Evolutionary conservation across 2,329 filamentous ascomycete species (phyloP).

Genomic region (Trichoderma sp.): DNA sequence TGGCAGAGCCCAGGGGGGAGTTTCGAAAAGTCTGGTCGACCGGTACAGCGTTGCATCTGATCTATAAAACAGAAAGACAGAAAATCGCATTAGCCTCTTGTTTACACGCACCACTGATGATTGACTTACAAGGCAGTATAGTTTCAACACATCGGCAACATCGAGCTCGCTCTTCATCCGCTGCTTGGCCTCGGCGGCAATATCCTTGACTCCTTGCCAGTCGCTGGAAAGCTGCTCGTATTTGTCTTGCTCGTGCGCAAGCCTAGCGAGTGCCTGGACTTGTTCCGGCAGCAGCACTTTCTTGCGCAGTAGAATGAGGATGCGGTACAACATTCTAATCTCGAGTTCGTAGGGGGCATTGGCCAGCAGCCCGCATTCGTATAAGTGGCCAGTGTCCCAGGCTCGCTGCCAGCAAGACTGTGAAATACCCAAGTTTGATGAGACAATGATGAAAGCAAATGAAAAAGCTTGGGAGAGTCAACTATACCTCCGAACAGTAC

Average conservation of each 20-base stretch:
- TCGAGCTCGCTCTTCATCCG: constrained; percentile 10
- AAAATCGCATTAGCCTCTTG: neutral
- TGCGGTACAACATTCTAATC: neutral
- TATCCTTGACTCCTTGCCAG: neutral
- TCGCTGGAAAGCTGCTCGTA: neutral
- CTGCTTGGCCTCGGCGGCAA: constrained; percentile 11
- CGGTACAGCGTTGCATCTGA: neutral
- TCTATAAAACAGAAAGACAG: neutral
- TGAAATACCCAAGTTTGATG: neutral
- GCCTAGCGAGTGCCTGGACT: neutral
- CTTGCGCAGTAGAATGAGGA: constrained; percentile 14
- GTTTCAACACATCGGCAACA: neutral
- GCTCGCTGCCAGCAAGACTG: constrained; percentile 14
- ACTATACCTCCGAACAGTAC: constrained; percentile 22
- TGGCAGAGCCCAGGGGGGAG: neutral
- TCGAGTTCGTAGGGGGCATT: neutral
- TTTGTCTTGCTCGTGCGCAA: neutral
- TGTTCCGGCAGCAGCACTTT: constrained; percentile 5
- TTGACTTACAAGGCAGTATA: constrained; percentile 22
- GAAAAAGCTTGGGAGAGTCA: neutral
- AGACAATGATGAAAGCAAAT: neutral
- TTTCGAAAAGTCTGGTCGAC: constrained; percentile 13
- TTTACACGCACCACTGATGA: neutral
- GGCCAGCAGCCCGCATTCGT: constrained; percentile 10
- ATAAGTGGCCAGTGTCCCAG: constrained; percentile 21